These are phyloP conservation scores for Fusarium nematophilum DNA, from an alignment of 2,329 filamentous ascomycete genomes.

Conservation along the genomic window DNA sequence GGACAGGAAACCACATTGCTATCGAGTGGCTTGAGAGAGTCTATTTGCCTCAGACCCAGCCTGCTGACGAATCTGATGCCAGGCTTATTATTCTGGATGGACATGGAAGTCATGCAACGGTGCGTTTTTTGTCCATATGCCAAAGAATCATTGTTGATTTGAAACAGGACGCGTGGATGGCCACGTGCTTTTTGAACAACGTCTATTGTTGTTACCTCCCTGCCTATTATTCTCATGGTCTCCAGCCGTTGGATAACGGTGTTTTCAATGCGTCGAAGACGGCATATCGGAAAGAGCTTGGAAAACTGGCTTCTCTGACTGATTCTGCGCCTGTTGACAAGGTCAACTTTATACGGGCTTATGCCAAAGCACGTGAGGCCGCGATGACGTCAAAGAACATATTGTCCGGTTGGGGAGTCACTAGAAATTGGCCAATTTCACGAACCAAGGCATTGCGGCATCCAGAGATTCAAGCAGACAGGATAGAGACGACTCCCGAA, in stretches of 20 bases:
- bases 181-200: no score
- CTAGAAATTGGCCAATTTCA: slow-evolving; percentile 23
- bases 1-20: slow-evolving; percentile 13
- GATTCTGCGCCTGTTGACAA: slow-evolving; percentile 14
- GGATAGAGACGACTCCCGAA: slow-evolving; percentile 16
- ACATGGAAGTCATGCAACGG: slow-evolving; percentile 7
- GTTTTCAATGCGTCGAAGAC: slow-evolving; percentile 14
- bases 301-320: slow-evolving; percentile 8
- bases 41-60: slow-evolving; percentile 5
- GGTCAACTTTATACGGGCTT: slow-evolving; percentile 24
- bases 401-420: slow-evolving; percentile 21
- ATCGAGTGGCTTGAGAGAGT: slow-evolving; percentile 6
- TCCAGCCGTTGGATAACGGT: slow-evolving; percentile 14
- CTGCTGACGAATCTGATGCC: not conserved
- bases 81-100: slow-evolving; percentile 23
- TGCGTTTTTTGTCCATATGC: slow-evolving; percentile 1
- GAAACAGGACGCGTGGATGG: slow-evolving; percentile 10
- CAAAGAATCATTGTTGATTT: not conserved
- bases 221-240: slow-evolving; percentile 12
- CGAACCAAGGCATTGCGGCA: slow-evolving; percentile 11
- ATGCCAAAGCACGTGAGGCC: slow-evolving; percentile 14
- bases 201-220: no score
- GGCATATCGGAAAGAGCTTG: slow-evolving; percentile 10
- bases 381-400: slow-evolving; percentile 20
- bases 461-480: slow-evolving; percentile 19